These are phyloP conservation scores for Schizophyllum amplum DNA, from an alignment of 1,284 basidiomycete species.

Conservation along the genomic window DNA sequence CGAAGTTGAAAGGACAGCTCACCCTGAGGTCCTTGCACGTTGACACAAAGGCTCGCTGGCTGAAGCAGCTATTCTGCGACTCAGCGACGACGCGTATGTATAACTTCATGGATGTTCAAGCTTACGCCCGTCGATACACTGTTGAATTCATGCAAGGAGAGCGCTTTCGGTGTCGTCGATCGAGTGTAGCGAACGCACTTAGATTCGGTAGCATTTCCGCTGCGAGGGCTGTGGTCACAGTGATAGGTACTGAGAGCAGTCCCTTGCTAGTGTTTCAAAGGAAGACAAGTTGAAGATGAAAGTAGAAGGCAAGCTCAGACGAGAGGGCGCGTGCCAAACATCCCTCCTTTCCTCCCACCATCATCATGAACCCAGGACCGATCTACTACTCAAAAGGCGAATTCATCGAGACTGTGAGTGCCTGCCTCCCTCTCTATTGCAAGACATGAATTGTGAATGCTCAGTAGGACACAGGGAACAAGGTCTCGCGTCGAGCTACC, in stretches of 20 bases:
- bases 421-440: not conserved
- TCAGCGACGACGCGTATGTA: no score
- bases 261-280: not conserved
- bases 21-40: no score
- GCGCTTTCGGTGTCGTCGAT: no score
- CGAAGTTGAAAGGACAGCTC: no score
- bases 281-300: not conserved
- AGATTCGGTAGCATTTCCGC: no score
- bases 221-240: not conserved
- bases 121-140: no score
- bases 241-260: not conserved
- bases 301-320: not conserved
- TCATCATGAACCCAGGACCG: conserved; percentile 39
- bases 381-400: conserved; percentile 70
- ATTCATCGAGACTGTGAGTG: conserved; percentile 71
- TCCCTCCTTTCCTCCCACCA: not conserved
- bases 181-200: no score
- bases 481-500: conserved; percentile 88
- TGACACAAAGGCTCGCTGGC: no score
- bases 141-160: no score
- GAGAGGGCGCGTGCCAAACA: no score
- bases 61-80: no score
- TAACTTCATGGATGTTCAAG: no score
- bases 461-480: conserved; percentile 74
- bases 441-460: conserved; percentile 3